phyloP scores from a whole-genome alignment of 371 early-diverging fungal genomes.

The Apophysomyces trapeziformis region DNA sequence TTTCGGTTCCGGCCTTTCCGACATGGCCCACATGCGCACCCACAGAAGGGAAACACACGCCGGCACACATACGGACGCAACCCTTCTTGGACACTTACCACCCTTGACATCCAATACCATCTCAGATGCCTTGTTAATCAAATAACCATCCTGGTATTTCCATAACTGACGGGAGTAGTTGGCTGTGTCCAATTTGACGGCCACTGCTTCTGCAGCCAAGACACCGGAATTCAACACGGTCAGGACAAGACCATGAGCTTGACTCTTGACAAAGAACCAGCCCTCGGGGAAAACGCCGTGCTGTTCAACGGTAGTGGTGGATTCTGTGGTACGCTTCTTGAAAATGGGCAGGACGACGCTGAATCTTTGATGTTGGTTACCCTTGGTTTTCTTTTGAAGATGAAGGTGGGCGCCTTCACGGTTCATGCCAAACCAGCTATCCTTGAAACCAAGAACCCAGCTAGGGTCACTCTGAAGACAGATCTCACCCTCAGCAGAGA shows the following conservation, averaged over 20 bases:
- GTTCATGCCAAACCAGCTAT: constrained; percentile 44
- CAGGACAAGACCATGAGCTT: constrained; percentile 49
- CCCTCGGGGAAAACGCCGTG: constrained; percentile 56
- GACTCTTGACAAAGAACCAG: constrained; percentile 70
- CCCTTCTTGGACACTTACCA: constrained; percentile 33
- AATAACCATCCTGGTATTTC: constrained; percentile 56
- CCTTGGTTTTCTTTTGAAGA: constrained; percentile 36
- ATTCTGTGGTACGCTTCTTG: constrained; percentile 31
- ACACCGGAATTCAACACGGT: constrained; percentile 44
- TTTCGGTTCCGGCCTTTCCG: too few relatives aligned
- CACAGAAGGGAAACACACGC: too few relatives aligned
- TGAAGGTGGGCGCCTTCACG: constrained; percentile 53
- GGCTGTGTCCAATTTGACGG: constrained; percentile 50
- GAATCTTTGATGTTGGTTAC: constrained; percentile 36
- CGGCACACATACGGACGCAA: too few relatives aligned
- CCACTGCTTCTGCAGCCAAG: constrained; percentile 34
- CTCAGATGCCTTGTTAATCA: constrained; percentile 60
- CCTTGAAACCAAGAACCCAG: constrained; percentile 57
- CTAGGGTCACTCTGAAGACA: constrained; percentile 40
- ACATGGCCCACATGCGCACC: too few relatives aligned
- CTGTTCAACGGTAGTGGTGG: constrained; percentile 20
- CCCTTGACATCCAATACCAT: constrained; percentile 64
- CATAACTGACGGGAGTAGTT: constrained; percentile 62
- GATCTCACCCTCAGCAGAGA: constrained; percentile 40
- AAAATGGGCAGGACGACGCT: constrained; percentile 49